Evolutionary conservation across 108 stramenopile species (phyloP), one percentile per base, ranked within the genome.

Genomic region (Skeletonema menzelii): DNA sequence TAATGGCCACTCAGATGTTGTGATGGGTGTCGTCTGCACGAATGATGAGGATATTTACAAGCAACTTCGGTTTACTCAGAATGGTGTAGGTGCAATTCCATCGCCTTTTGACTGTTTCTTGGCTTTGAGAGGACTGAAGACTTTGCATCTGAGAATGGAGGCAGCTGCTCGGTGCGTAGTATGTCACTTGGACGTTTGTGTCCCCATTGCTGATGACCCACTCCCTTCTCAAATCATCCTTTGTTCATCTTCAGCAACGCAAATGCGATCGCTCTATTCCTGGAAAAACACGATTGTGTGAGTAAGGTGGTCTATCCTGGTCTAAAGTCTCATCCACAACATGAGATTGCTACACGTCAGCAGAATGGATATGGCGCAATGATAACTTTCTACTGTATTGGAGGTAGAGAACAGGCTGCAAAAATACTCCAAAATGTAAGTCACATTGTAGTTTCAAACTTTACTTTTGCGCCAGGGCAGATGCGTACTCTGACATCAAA

Each of bases 21-120:
- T 59, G 70, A 88, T 91, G 82, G 91, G 89, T 19, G 87, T 90
- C 27, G 93, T 91, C 2, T 85, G 91, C 53, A 79, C 87, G 40
- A 91, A 91, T 73, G 28, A 73, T 53, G 87, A 83, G 14, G 75
- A 79, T 22, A 53, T 96, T 11, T 79, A 87, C 27, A 76, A 89
- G 64, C 73, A 83, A 46, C 73, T 97, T 17, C 57, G 90, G 40
- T 95, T 95, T 67, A 77, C 80, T 35, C 97, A 98, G 73, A 97
- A 97, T 73, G 89, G 91, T 17, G 80, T 92, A 17, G 97, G 96
- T n/a, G 92, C 93, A 11, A 95, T 96, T 13, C 95, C 94, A 13
- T 82, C 85, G 19, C 95, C 97, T 3, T 95, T 93, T 75, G 97
- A 96, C 67, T 90, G 91, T 70, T 97, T 86, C 72, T 67, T 96